Percentiles rank a stretch among this genome's conserved stretches.
These are phyloP conservation scores for Aspergillus flavus DNA, from an alignment of 2,329 filamentous ascomycete genomes.

Conservation along the genomic window DNA sequence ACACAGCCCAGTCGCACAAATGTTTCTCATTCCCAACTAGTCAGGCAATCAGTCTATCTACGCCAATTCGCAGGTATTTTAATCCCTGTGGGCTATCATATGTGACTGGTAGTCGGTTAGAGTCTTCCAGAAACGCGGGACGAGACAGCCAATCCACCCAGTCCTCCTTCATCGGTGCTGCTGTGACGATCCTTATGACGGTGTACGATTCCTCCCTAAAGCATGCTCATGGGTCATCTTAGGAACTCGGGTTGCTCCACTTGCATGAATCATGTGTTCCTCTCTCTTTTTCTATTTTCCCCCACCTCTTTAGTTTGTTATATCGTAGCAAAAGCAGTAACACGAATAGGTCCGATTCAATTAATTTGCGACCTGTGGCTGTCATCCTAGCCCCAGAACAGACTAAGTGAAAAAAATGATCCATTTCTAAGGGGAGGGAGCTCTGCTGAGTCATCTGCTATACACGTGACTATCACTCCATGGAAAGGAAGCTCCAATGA, in stretches of 20 bases:
- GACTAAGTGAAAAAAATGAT: too few relatives aligned
- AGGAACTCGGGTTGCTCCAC: neutral
- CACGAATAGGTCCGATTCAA: neutral
- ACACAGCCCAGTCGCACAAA: conserved; percentile 12
- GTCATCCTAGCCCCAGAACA: neutral
- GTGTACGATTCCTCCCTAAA: neutral
- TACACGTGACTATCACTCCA: neutral
- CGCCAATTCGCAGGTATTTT: neutral
- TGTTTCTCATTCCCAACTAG: neutral
- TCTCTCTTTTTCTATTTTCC: too few relatives aligned
- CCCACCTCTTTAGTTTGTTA: neutral
- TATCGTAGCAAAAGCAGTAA: neutral
- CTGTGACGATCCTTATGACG: neutral
- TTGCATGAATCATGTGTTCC: neutral
- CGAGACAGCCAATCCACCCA: neutral
- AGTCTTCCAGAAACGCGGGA: neutral
- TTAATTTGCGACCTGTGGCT: neutral
- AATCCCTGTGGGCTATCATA: conserved; percentile 12
- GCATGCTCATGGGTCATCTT: neutral
- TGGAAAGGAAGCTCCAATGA: neutral
- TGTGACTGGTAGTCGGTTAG: conserved; percentile 10
- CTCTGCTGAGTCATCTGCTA: neutral
- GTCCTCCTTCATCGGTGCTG: neutral
- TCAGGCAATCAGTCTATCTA: neutral
- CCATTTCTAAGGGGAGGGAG: neutral